phyloP scores from a whole-genome alignment of 129 eudicot genomes.

The Flaveria brownii region DNA sequence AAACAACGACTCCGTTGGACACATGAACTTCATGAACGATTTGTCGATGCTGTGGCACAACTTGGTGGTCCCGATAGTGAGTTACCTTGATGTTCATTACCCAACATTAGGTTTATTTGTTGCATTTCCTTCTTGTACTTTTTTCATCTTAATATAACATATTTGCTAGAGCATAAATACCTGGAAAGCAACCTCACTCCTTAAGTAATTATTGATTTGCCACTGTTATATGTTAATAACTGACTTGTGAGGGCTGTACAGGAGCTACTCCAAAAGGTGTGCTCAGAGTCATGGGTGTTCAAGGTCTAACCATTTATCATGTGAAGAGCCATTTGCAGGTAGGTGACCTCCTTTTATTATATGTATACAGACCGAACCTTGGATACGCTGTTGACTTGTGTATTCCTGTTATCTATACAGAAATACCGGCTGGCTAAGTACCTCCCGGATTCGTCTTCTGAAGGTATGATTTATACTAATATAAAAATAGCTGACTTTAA shows the following conservation, averaged over 20 bases:
- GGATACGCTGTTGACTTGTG: constrained; percentile 13
- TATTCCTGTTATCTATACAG: constrained; percentile 30
- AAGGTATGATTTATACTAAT: constrained; percentile 41
- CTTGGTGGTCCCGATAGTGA: constrained; percentile 91
- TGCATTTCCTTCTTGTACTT: constrained; percentile 16
- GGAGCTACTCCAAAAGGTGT: constrained; percentile 77
- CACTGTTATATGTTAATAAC: constrained; percentile 1
- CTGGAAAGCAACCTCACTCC: not conserved
- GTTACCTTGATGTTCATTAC: constrained; percentile 39
- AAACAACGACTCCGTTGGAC: constrained; percentile 88
- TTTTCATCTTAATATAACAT: not conserved
- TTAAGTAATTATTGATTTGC: not conserved
- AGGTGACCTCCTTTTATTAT: not conserved
- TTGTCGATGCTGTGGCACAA: constrained; percentile 90
- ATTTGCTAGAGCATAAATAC: constrained; percentile 14
- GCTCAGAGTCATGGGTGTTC: constrained; percentile 73
- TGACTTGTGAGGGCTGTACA: constrained; percentile 30
- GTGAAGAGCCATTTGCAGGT: constrained; percentile 77
- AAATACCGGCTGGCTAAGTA: constrained; percentile 73
- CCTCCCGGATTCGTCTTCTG: constrained; percentile 62
- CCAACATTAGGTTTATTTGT: constrained; percentile 12
- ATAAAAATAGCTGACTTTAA: constrained; percentile 2
- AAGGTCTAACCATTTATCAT: constrained; percentile 67
- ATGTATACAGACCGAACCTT: not conserved
- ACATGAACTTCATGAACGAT: constrained; percentile 82